phyloP scores from a whole-genome alignment of 2,329 filamentous ascomycete genomes.

The Lecanicillium sp. region DNA sequence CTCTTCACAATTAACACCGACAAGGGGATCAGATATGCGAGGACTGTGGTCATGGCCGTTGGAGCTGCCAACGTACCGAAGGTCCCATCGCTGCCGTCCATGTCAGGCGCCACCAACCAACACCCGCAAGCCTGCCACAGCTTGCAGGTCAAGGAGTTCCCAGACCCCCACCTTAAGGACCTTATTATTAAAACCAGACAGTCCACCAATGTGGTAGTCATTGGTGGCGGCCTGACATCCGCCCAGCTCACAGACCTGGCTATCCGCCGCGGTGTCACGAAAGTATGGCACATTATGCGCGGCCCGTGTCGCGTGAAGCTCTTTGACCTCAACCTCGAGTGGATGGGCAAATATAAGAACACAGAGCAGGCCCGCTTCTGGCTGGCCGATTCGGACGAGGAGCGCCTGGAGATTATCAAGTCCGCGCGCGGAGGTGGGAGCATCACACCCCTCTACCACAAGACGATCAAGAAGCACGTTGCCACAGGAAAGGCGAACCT shows the following conservation, averaged over 20 bases:
- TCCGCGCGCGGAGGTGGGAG: constrained; percentile 69
- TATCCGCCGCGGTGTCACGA: constrained; percentile 57
- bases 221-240: constrained; percentile 71
- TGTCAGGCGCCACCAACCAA: constrained; percentile 19
- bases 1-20: constrained; percentile 61
- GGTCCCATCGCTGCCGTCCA: constrained; percentile 35
- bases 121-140: constrained; percentile 52
- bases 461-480: constrained; percentile 57
- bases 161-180: constrained; percentile 43
- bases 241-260: constrained; percentile 66
- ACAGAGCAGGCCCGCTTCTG: constrained; percentile 71
- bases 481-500: constrained; percentile 46
- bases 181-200: constrained; percentile 43
- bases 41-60: constrained; percentile 62
- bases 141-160: constrained; percentile 55
- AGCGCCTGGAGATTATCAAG: constrained; percentile 60
- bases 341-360: constrained; percentile 81
- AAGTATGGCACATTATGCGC: constrained; percentile 66
- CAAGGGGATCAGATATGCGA: constrained; percentile 48
- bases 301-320: constrained; percentile 57
- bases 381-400: constrained; percentile 64
- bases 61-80: constrained; percentile 59
- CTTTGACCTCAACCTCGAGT: constrained; percentile 70
- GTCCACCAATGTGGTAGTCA: constrained; percentile 60
- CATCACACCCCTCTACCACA: constrained; percentile 62